These are phyloP conservation scores for Euphorbia peplus DNA, from an alignment of 345 rosid species.

Conservation along the genomic window DNA sequence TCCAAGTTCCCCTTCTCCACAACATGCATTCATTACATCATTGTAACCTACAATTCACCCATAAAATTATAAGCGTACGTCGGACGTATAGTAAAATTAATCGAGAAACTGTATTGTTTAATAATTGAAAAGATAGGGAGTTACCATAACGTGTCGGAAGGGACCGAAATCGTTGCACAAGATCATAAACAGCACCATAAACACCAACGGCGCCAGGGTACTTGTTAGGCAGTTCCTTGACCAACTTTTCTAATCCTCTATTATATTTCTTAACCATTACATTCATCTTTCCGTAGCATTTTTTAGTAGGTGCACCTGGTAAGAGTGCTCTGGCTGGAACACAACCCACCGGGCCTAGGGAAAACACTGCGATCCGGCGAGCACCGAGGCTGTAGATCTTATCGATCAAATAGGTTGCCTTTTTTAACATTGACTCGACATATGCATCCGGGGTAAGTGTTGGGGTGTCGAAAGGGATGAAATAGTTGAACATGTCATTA, in stretches of 20 bases:
- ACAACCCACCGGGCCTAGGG: slow-evolving; percentile 59
- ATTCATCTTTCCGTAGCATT: slow-evolving; percentile 54
- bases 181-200: slow-evolving; percentile 48
- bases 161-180: slow-evolving; percentile 42
- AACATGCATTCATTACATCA: slow-evolving; percentile 49
- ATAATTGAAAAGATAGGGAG: background rate
- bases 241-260: slow-evolving; percentile 42
- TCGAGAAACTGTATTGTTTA: too few relatives aligned
- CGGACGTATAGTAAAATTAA: too few relatives aligned
- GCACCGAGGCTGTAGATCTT: slow-evolving; percentile 46
- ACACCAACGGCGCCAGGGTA: slow-evolving; percentile 43
- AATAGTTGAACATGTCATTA: slow-evolving; percentile 56
- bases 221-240: slow-evolving; percentile 29
- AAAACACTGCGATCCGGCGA: slow-evolving; percentile 48
- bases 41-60: slow-evolving; percentile 48
- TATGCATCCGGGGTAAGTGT: slow-evolving; percentile 37
- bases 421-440: slow-evolving; percentile 41
- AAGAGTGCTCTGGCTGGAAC: slow-evolving; percentile 57
- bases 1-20: slow-evolving; percentile 45
- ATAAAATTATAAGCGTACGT: too few relatives aligned
- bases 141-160: slow-evolving; percentile 52
- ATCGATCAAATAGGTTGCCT: slow-evolving; percentile 34
- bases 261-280: slow-evolving; percentile 53
- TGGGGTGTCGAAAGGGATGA: slow-evolving; percentile 29
- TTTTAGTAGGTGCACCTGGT: slow-evolving; percentile 39